Base-by-base conservation (phyloP, 331 rosid species). In the Acacia pycnantha region DNA sequence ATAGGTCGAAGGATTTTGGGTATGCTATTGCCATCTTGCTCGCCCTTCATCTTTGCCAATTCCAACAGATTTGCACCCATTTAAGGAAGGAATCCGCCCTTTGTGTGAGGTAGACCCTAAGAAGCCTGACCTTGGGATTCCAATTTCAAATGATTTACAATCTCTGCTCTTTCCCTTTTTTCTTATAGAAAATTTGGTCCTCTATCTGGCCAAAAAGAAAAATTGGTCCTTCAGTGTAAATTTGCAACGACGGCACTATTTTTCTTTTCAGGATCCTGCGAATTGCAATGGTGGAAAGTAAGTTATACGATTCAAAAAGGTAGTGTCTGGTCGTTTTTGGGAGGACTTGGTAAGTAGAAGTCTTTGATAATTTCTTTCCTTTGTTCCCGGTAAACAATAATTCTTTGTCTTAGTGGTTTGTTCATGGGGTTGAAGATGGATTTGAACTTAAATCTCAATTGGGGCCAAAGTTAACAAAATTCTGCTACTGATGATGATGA, bases 241-340 rank as follows among this genome's bases (percentile, higher is more conserved):
- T 21, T 70, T 79, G 27, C 51, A 35, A 54, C 70, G 77, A 70
- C 44, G 4, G 78, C 26, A 14, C 79, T 4, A 6, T 4, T 8
- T 70, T 41, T 76, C 71, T 62, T 77, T 70, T 84, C 87, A 93
- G 97, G 98, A 95, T 85, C 92, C 98, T 84, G 99, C 98, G 35
- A 95, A 95, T 88, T 93, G 98, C 89, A 90, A 79, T 82, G 98
- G 99, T 85, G 99, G 99, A 41, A 95, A 95, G 85, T 95, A 98
- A 98, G 93, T 95, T 80, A 86, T 95, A 77, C 90, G 98, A 44
- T 90, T 95, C 88, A 93, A 93, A 78, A 95, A 95, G 89, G 91
- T 79, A 70, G 97, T 92, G 43, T 90, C 97, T 1, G 99, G 98
- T 70, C 97, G 98, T 73, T 95, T 92, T 68, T 95, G 99, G 97